These are phyloP conservation scores for Cladophialophora carrionii DNA, from an alignment of 2,329 filamentous ascomycete species.

Conservation along the genomic window DNA sequence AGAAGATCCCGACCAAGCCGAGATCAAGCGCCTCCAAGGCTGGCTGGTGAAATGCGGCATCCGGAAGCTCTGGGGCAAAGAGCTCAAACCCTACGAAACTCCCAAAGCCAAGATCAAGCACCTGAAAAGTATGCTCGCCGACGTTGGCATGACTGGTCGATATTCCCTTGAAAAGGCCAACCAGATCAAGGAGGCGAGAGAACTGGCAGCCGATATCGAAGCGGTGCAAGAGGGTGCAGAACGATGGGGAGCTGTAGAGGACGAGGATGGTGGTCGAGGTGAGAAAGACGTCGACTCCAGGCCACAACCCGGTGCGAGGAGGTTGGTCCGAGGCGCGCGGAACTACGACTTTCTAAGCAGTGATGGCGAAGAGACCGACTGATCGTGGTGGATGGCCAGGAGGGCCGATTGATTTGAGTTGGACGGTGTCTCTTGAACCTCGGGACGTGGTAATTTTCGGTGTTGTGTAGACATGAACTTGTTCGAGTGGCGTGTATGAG, in stretches of 20 bases:
- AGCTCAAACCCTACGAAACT: conserved; percentile 76
- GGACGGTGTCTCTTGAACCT: neutral
- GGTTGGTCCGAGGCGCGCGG: conserved; percentile 50
- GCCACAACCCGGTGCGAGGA: conserved; percentile 45
- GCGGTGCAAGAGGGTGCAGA: conserved; percentile 80
- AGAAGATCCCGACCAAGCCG: conserved; percentile 68
- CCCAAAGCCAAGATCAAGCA: conserved; percentile 79
- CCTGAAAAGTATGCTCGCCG: conserved; percentile 74
- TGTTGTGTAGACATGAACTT: neutral
- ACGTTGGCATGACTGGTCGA: conserved; percentile 84
- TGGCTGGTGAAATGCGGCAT: conserved; percentile 89
- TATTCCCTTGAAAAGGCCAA: conserved; percentile 83
- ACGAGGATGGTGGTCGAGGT: conserved; percentile 43
- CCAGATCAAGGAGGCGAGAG: conserved; percentile 83
- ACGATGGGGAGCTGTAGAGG: conserved; percentile 68
- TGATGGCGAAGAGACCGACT: conserved; percentile 66
- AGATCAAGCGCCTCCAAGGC: conserved; percentile 85
- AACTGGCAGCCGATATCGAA: conserved; percentile 81
- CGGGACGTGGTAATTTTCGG: neutral
- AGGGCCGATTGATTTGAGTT: neutral
- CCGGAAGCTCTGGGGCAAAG: conserved; percentile 85
- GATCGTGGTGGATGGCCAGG: conserved; percentile 6
- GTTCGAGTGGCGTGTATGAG: neutral
- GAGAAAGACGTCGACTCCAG: conserved; percentile 41
- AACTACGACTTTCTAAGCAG: conserved; percentile 65